Evolutionary conservation across 352 stramenopile genomes (phyloP).

Genomic region (Globisporangium rhizosaccharum): DNA sequence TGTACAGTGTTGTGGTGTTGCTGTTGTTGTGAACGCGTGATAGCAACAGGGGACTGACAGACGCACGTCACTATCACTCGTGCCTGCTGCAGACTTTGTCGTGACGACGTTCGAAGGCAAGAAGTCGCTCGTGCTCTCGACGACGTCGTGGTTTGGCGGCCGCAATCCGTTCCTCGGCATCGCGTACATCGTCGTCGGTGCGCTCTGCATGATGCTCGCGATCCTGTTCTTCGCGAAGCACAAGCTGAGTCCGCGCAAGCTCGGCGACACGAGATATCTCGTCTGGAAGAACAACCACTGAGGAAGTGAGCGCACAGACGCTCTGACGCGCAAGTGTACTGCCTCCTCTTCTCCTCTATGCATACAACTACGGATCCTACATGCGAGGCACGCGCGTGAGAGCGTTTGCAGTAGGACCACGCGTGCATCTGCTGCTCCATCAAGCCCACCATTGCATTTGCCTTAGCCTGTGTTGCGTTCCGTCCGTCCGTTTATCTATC

Average conservation of each 20-base stretch:
- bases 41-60: neutral
- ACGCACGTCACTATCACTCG: neutral
- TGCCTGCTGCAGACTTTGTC: conserved; percentile 85
- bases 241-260: conserved; percentile 91
- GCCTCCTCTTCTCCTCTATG: too few species aligned
- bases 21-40: conserved; percentile 5
- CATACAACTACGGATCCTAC: too few species aligned
- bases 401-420: too few species aligned
- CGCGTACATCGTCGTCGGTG: conserved; percentile 94
- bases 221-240: conserved; percentile 96
- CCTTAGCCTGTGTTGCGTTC: too few species aligned
- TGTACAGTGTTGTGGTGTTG: conserved; percentile 4
- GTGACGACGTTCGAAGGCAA: conserved; percentile 93
- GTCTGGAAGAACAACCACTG: conserved; percentile 96
- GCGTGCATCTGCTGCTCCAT: too few species aligned
- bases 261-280: conserved; percentile 93
- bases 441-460: too few species aligned
- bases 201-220: conserved; percentile 91
- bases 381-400: too few species aligned
- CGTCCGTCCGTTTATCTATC: too few species aligned
- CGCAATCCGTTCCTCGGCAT: conserved; percentile 96
- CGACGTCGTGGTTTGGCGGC: conserved; percentile 94
- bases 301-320: neutral
- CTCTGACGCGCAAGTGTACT: too few species aligned
- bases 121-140: conserved; percentile 96